Evolutionary conservation across 2,329 filamentous ascomycete species (phyloP).

Genomic region (Grosmannia clavigera): DNA sequence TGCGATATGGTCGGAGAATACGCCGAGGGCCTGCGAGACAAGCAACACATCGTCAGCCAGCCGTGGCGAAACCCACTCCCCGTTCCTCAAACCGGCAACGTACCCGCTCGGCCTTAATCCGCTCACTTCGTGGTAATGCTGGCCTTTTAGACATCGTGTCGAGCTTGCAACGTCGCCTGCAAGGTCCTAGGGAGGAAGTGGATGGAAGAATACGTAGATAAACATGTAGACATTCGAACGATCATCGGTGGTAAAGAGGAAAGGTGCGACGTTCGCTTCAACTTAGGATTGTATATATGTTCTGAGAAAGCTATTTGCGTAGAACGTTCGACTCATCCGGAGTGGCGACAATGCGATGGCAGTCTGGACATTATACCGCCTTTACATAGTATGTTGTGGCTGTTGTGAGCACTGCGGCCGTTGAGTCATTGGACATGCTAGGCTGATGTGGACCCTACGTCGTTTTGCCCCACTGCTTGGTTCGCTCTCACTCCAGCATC

Average conservation of each 20-base stretch:
- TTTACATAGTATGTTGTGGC: background rate
- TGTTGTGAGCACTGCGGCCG: background rate
- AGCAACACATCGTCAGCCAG: background rate
- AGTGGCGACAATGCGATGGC: background rate
- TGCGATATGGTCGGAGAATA: constrained; percentile 96
- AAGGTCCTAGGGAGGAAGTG: constrained; percentile 14
- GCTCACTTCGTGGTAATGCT: constrained; percentile 58
- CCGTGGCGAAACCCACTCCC: background rate
- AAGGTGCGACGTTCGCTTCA: background rate
- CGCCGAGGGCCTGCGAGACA: constrained; percentile 57
- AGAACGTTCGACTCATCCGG: background rate
- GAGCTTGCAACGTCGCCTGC: background rate
- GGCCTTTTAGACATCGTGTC: constrained; percentile 38
- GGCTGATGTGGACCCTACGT: background rate
- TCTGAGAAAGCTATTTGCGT: background rate
- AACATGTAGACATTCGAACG: background rate
- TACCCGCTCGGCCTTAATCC: constrained; percentile 79
- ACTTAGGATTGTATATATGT: too few species aligned
- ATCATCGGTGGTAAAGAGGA: background rate
- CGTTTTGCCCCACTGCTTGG: background rate
- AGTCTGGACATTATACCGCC: background rate
- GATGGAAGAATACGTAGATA: constrained; percentile 19
- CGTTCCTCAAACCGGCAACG: constrained; percentile 12
- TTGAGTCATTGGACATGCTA: background rate
- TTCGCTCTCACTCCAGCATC: too few species aligned